A percentile compares a stretch with the other conserved stretches of the same genome.
Conservation (phyloP, 352 stramenopile species). For the Globisporangium cylindrosporum region DNA sequence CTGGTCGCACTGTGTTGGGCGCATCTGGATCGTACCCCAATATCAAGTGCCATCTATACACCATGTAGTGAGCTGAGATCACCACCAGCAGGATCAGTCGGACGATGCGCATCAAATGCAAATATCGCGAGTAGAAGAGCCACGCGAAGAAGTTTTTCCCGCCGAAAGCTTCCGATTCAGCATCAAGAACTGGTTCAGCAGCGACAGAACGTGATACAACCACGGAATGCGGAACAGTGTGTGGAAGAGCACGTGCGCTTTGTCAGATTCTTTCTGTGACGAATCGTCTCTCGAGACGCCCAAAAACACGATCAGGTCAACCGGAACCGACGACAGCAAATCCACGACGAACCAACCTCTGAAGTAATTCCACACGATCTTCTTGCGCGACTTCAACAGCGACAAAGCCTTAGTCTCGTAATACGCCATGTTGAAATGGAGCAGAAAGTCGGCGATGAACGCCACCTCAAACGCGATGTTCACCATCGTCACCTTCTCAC, state of each 20-base stretch:
- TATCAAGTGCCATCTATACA: conserved; percentile 10
- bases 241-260: conserved; percentile 10
- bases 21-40: background rate
- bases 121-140: conserved; percentile 16
- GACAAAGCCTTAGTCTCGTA: conserved; percentile 2
- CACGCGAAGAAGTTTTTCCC: conserved; percentile 7
- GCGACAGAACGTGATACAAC: conserved; percentile 1
- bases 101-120: conserved; percentile 14
- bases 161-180: background rate
- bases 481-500: background rate
- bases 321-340: conserved; percentile 8
- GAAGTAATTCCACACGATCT: conserved; percentile 11
- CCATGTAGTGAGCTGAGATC: conserved; percentile 15
- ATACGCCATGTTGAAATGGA: conserved; percentile 15
- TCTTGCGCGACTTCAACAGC: conserved; percentile 1
- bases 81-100: conserved; percentile 9
- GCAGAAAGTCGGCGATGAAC: conserved; percentile 2
- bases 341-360: conserved; percentile 9
- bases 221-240: conserved; percentile 6
- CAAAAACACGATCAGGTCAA: conserved; percentile 1
- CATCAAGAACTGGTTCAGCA: conserved; percentile 1
- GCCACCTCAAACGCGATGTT: conserved; percentile 15
- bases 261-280: background rate
- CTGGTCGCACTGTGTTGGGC: background rate
- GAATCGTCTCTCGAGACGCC: background rate